Base-by-base conservation (phyloP, 2,329 filamentous ascomycete genomes). In the Aspergillus aculeatus region DNA sequence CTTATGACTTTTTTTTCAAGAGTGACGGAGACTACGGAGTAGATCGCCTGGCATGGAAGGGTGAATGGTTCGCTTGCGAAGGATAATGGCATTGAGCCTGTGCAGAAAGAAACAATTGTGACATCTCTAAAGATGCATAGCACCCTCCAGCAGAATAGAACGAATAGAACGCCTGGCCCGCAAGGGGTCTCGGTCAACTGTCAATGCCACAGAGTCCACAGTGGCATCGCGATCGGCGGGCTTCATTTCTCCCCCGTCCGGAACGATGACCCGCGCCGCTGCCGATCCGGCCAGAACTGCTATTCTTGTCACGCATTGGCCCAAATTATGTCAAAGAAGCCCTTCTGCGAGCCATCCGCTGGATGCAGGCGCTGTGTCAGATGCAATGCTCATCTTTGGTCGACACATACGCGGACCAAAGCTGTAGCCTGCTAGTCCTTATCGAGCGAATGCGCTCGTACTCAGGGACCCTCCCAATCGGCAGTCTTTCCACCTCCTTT, bases 251-350 rank as follows among this genome's bases (percentile, higher is more conserved):
- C 16, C 51, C n/a, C 35, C 51, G 32, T 50, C 23, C 51, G 51
- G 51, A 29, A 19, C 38, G 23, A 53, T 44, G 51, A 44, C 35
- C 51, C 51, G 35, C 35, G 26, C 9, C 41, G 51, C 41, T 35
- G 51, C 41, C 51, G 51, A 53, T 53, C 51, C 32, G 23, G 21
- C 21, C 49, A 23, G n/a, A n/a, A 7, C n/a, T 53, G 51, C 51
- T 53, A 52, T 52, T 52, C 32, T 41, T 52, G 50, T 52, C 50
- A 38, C 12, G 9, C 31, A 23, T 50, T 50, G 16, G 49, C 31
- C n/a, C 16, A 50, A 32, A 19, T 24, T 19, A 51, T 26, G 47
- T 26, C 47, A 49, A n/a, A 23, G 26, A 23, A 7, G 14, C n/a
- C 26, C 24, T 44, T 29, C 26, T 9, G 9, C n/a, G 47, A 49